Evolutionary conservation across 2,329 filamentous ascomycete species (phyloP), one percentile per base, ranked within the genome.

Genomic region (Pseudogymnoascus sp.): DNA sequence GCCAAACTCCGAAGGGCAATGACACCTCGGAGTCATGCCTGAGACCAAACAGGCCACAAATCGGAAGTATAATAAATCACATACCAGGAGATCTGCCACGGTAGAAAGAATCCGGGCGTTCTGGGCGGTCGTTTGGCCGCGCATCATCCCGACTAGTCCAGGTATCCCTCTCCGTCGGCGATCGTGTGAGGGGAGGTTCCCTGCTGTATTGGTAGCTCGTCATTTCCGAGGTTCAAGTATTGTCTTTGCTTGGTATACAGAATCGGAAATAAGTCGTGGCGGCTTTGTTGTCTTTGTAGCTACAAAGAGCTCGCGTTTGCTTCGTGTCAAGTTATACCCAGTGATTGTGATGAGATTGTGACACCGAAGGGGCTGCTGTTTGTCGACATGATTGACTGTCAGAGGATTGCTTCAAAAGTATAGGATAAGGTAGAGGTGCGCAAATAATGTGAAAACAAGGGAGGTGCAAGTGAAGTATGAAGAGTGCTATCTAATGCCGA

Each of bases 71-170:
- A 56, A 18, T 34, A 34, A 25, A 21, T 23, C 23, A 82, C 86
- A 73, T 81, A 90, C 88, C 87, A 74, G 88, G 88, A 69, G 88
- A 90, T 73, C 88, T 83, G 65, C 82, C 83, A 64, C 87, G 82
- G 69, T 88, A 87, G 67, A 86, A 87, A 44, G 78, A 81, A 70
- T 89, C 85, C 59, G 78, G 77, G 65, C 82, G 77, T 18, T 85
- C 84, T 31, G 69, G 25, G 18, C 68, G 69, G 56, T 73, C 70
- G 23, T 40, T 38, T 46, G 36, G 36, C 59, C 37, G 38, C 7
- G 60, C 18, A 62, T 71, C 70, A 63, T 74, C 71, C 36, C 72
- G 72, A 68, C 71, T 69, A 62, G 69, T 69, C 72, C 72, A 74
- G 42, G 65, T 71, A 60, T 70, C 68, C 66, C 73, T 71, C 64